Base-by-base conservation (phyloP, 2,329 filamentous ascomycete species). In the Diaporthe sp. region DNA sequence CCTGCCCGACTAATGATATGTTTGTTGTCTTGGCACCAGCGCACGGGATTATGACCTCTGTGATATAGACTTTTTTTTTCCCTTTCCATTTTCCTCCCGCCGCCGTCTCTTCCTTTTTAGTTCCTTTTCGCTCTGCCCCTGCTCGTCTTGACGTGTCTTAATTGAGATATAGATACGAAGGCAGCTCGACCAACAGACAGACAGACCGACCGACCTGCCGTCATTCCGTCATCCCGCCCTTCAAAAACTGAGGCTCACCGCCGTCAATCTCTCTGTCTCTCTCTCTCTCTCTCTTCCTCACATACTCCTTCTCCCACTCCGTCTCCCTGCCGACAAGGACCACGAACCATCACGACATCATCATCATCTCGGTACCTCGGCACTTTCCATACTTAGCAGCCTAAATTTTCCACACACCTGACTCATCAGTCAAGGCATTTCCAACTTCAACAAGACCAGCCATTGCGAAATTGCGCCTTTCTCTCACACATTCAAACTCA, bases 391-490 rank as follows among this genome's bases (percentile, higher is more conserved):
- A 40, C 42, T 47, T 50, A 25, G 57, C 45, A 52, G 69, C 57
- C 57, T 64, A 50, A 72, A 72, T 33, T 52, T 40, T 52, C 57
- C 40, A 42, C 30, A 8, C 22, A 3, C 55, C 55, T 72, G 70
- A 72, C 70, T 72, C 70, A 71, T 71, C 52, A 71, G 12, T 50
- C 55, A 61, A 68, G 33, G 30, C 47, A 38, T 54, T 28, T 38
- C 47, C 47, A 28, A 40, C 64, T 15, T 54, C 47, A 38, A 68
- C 45, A 52, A 13, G 45, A 12, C 15, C 30, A 52, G 22, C 47
- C 35, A 40, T 68, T 68, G 47, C 47, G 15, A 2, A 30, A 54
- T 30, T 54, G 47, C 47, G 33, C 3, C 33, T 38, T 54, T 54
- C n/a, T 38, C 33, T 40, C 47, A 40, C 28, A 69, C 40, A 35